phyloP scores from a whole-genome alignment of 495 filamentous ascomycete species.

The Sordaria brevicollis region DNA sequence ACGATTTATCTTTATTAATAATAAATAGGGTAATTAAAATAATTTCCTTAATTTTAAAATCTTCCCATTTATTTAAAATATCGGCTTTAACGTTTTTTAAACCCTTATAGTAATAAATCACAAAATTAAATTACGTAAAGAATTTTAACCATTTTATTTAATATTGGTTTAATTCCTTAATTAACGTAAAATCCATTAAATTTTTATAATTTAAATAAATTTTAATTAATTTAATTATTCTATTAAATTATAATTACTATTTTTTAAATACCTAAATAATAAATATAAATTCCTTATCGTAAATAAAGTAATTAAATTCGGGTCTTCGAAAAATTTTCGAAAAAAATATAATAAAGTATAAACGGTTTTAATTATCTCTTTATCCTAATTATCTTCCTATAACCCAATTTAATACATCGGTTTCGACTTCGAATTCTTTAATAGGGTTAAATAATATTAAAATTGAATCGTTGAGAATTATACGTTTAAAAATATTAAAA shows the following conservation, averaged over 20 bases:
- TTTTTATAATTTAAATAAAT: background rate
- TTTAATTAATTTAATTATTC: background rate
- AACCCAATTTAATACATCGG: no score
- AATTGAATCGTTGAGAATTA: no score
- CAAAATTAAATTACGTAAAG: background rate
- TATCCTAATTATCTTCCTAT: background rate
- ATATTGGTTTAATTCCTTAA: background rate
- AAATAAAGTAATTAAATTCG: no score
- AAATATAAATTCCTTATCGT: no score
- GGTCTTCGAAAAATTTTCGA: no score
- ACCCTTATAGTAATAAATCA: background rate
- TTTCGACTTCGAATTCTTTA: no score
- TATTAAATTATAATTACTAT: no score
- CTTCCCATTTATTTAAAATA: background rate
- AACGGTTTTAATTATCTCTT: background rate
- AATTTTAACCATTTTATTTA: background rate
- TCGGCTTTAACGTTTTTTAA: background rate
- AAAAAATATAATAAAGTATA: no score
- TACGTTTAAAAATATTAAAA: background rate
- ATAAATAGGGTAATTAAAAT: no score
- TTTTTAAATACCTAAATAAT: no score
- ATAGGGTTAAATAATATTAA: no score
- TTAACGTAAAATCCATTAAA: background rate
- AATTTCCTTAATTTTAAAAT: background rate
- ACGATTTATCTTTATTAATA: no score